phyloP scores from a whole-genome alignment of 352 stramenopile genomes.

The Pythium chondricola region DNA sequence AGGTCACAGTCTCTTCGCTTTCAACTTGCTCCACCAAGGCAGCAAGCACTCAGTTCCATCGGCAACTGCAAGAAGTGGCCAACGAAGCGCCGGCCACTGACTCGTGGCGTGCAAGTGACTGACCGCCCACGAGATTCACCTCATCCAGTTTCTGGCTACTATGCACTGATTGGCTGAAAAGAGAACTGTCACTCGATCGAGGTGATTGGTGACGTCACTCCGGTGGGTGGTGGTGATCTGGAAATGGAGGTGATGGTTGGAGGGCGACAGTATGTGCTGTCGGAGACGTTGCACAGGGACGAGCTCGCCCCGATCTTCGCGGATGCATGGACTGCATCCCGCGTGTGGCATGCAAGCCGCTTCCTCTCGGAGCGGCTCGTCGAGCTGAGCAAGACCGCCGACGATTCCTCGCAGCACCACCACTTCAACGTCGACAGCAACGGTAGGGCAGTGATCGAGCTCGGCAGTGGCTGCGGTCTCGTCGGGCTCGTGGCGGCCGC shows the following conservation, averaged over 20 bases:
- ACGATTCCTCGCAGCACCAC: neutral
- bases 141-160: too few relatives aligned
- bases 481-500: constrained; percentile 54
- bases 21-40: too few relatives aligned
- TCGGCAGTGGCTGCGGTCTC: constrained; percentile 76
- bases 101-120: too few relatives aligned
- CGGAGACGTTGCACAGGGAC: constrained; percentile 64
- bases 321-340: constrained; percentile 76
- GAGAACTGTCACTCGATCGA: neutral
- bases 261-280: constrained; percentile 51
- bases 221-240: neutral
- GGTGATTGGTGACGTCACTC: neutral
- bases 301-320: constrained; percentile 77
- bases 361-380: constrained; percentile 65
- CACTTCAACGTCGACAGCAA: neutral
- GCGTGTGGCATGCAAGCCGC: constrained; percentile 62
- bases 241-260: constrained; percentile 37
- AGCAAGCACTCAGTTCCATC: too few relatives aligned
- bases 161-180: too few relatives aligned
- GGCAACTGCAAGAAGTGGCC: too few relatives aligned
- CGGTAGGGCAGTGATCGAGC: constrained; percentile 51
- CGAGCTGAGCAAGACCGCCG: constrained; percentile 2
- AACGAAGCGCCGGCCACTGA: too few relatives aligned
- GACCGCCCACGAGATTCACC: too few relatives aligned
- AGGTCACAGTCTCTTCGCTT: too few relatives aligned